Percentiles rank a stretch among this genome's conserved stretches.
Evolutionary conservation across 257 asterid species (phyloP).

Genomic region (Solanum rostratum): DNA sequence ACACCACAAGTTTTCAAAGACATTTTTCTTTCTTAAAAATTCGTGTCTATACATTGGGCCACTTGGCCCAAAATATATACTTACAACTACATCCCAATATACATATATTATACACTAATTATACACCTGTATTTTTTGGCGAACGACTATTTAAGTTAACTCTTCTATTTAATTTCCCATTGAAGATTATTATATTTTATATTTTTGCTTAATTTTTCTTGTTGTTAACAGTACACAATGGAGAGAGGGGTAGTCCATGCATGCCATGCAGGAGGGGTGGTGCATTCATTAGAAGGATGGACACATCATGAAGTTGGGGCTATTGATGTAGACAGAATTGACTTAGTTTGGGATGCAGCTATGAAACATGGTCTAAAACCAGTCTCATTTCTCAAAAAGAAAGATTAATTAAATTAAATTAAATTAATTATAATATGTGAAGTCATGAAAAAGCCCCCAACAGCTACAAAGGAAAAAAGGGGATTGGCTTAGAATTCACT

Average conservation of each 20-base stretch:
- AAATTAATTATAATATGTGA: not conserved
- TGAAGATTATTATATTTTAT: not conserved
- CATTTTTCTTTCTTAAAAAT: not conserved
- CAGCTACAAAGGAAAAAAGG: not conserved
- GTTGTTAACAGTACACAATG: slow-evolving; percentile 58
- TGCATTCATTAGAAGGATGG: slow-evolving; percentile 63
- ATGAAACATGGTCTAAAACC: slow-evolving; percentile 55
- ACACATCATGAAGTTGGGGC: slow-evolving; percentile 68
- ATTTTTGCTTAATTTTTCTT: no score
- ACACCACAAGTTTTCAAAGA: not conserved
- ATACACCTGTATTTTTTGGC: not conserved
- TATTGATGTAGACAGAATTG: slow-evolving; percentile 48
- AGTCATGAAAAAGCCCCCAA: not conserved
- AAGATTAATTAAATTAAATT: not conserved
- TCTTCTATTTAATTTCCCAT: not conserved
- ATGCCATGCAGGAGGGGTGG: slow-evolving; percentile 70
- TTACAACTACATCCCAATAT: not conserved
- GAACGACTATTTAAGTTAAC: not conserved
- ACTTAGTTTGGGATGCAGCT: slow-evolving; percentile 63
- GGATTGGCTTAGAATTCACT: not conserved
- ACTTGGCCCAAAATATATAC: not conserved
- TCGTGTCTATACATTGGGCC: not conserved
- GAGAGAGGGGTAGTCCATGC: slow-evolving; percentile 91
- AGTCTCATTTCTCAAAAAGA: slow-evolving; percentile 7
- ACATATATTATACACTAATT: not conserved